Evolutionary conservation across 176 grass and related monocot genomes (phyloP).

Genomic region (Dendrocalamus sinicus): DNA sequence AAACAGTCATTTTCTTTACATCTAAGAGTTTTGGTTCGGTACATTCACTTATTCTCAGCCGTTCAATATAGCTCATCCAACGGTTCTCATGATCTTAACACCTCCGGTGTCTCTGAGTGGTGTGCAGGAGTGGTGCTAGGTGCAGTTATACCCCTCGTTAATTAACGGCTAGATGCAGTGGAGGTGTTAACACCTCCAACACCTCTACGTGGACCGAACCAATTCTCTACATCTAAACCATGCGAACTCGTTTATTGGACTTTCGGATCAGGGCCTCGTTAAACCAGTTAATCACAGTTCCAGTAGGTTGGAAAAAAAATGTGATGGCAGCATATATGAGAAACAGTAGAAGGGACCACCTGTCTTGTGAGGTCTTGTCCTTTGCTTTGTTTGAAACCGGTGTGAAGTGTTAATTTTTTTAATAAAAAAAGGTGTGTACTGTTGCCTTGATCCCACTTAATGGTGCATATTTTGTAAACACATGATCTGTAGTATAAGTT

Average conservation of each 20-base stretch:
- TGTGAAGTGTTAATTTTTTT: neutral
- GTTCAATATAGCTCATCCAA: no score
- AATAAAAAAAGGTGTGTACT: neutral
- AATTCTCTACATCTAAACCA: neutral
- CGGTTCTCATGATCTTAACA: no score
- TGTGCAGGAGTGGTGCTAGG: no score
- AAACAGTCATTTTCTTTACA: neutral
- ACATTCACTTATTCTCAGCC: no score
- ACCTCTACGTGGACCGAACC: no score
- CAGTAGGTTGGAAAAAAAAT: neutral
- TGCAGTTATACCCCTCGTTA: no score
- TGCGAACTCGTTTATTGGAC: neutral
- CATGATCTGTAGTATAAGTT: neutral
- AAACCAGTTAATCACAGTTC: neutral
- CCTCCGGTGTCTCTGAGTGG: no score
- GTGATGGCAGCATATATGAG: neutral
- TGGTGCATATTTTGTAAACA: neutral
- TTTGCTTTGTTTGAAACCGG: neutral
- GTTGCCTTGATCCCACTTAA: neutral
- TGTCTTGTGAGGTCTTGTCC: neutral
- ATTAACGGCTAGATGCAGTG: no score
- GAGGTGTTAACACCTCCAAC: no score
- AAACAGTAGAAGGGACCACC: neutral
- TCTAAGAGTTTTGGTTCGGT: no score
- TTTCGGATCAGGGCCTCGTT: neutral